Conservation (phyloP, 2,329 filamentous ascomycete genomes). For the Talaromyces piceae region DNA sequence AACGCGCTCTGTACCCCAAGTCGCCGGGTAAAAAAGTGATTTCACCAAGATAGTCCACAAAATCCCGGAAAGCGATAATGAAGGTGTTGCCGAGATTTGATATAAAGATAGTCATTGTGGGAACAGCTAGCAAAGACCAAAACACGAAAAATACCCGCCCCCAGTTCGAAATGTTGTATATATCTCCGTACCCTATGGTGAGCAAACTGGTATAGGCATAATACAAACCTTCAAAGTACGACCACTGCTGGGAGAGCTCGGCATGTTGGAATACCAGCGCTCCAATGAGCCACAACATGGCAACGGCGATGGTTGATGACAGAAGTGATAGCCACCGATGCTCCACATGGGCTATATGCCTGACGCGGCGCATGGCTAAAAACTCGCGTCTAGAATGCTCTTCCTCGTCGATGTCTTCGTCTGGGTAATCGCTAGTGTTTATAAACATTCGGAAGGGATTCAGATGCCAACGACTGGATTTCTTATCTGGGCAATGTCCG, state of each 20-base stretch:
- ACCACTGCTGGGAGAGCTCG: conserved; percentile 24
- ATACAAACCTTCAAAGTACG: conserved; percentile 33
- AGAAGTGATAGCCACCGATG: conserved; percentile 36
- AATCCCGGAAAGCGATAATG: conserved; percentile 47
- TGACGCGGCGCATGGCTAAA: conserved; percentile 41
- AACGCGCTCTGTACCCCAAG: conserved; percentile 24
- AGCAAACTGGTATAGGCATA: conserved; percentile 33
- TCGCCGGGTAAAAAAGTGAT: conserved; percentile 49
- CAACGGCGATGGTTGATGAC: conserved; percentile 31
- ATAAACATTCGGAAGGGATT: conserved; percentile 9
- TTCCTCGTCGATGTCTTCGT: conserved; percentile 11
- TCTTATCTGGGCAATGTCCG: conserved; percentile 7
- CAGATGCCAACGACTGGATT: conserved; percentile 4
- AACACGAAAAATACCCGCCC: conserved; percentile 34
- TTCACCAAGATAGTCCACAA: conserved; percentile 50
- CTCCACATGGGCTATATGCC: conserved; percentile 33
- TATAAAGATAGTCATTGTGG: conserved; percentile 34
- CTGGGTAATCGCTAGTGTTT: not conserved
- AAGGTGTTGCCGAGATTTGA: conserved; percentile 33
- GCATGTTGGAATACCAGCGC: conserved; percentile 30
- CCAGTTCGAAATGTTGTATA: conserved; percentile 25
- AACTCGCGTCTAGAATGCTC: conserved; percentile 31
- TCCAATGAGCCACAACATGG: conserved; percentile 38
- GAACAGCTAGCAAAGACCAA: conserved; percentile 34
- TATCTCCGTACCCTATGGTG: conserved; percentile 36